Evolutionary conservation across 1,139 yeast genomes (phyloP).

Genomic region (Pichia sp.): DNA sequence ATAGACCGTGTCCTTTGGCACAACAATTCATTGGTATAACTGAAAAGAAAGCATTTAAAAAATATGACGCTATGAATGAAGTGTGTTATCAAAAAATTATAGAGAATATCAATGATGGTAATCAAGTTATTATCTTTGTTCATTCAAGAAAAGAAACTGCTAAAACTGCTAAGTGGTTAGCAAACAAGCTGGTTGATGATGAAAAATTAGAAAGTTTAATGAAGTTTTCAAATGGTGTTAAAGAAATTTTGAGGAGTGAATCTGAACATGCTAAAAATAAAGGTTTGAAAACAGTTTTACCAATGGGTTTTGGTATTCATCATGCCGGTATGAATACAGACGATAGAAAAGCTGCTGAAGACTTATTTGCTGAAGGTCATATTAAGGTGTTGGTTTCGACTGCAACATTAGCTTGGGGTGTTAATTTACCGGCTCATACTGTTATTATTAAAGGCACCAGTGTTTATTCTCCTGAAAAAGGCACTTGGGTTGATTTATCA

Average conservation of each 20-base stretch:
- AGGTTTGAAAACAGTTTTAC: slow-evolving; percentile 54
- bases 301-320: slow-evolving; percentile 81
- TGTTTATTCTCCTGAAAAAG: slow-evolving; percentile 84
- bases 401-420: slow-evolving; percentile 98
- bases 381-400: slow-evolving; percentile 82
- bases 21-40: slow-evolving; percentile 87
- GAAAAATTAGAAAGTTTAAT: slow-evolving; percentile 44
- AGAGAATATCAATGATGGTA: slow-evolving; percentile 54
- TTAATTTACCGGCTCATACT: slow-evolving; percentile 92
- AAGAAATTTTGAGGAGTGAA: slow-evolving; percentile 59
- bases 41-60: slow-evolving; percentile 76
- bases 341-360: slow-evolving; percentile 78
- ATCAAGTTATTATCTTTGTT: slow-evolving; percentile 83
- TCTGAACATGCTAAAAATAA: slow-evolving; percentile 49
- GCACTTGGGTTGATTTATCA: slow-evolving; percentile 81
- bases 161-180: slow-evolving; percentile 72
- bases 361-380: slow-evolving; percentile 81
- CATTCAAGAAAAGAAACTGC: slow-evolving; percentile 91
- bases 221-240: slow-evolving; percentile 50
- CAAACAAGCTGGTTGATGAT: slow-evolving; percentile 53
- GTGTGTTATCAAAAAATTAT: slow-evolving; percentile 80
- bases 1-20: slow-evolving; percentile 87
- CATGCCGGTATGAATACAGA: slow-evolving; percentile 82
- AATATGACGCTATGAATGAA: slow-evolving; percentile 77
- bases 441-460: slow-evolving; percentile 95